A percentile compares a stretch with the other conserved stretches of the same genome.
Evolutionary conservation across 192 early-diverging fungal genomes (phyloP).

Genomic region (Coemansia brasiliensis): DNA sequence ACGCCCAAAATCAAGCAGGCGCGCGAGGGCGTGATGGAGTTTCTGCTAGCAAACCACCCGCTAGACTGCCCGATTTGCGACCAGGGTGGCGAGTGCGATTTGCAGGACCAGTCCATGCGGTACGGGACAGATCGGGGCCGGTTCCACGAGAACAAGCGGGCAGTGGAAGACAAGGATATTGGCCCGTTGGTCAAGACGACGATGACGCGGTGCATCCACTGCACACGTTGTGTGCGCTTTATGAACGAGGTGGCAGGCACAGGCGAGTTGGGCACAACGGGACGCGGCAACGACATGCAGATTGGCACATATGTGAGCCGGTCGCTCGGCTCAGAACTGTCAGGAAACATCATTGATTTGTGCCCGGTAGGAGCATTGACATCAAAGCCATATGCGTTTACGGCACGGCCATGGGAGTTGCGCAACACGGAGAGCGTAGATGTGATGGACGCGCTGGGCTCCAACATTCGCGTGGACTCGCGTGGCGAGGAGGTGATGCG

Average conservation of each 20-base stretch:
- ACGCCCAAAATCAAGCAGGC: conserved; percentile 95
- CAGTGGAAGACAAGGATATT: conserved; percentile 95
- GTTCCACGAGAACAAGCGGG: conserved; percentile 91
- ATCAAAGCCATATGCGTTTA: conserved; percentile 94
- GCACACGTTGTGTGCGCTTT: conserved; percentile 98
- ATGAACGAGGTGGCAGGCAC: conserved; percentile 97
- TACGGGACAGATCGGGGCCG: conserved; percentile 94
- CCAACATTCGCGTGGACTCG: conserved; percentile 94
- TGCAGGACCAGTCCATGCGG: conserved; percentile 97
- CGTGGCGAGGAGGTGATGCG: conserved; percentile 96
- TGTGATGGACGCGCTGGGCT: conserved; percentile 91
- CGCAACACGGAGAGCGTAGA: conserved; percentile 95
- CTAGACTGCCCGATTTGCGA: conserved; percentile 99
- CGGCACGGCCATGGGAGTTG: conserved; percentile 94
- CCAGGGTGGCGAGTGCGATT: conserved; percentile 98
- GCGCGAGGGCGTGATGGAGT: conserved; percentile 91
- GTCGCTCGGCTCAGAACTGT: conserved; percentile 90
- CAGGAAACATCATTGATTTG: conserved; percentile 95
- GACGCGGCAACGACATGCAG: conserved; percentile 97
- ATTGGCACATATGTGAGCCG: conserved; percentile 95
- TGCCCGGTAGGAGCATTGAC: conserved; percentile 98
- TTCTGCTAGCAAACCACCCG: conserved; percentile 95
- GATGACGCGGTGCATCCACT: conserved; percentile 99
- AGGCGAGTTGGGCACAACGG: conserved; percentile 90
- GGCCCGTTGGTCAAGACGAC: conserved; percentile 94